phyloP scores from a whole-genome alignment of 371 early-diverging fungal species.

The Mucor circinelloides region DNA sequence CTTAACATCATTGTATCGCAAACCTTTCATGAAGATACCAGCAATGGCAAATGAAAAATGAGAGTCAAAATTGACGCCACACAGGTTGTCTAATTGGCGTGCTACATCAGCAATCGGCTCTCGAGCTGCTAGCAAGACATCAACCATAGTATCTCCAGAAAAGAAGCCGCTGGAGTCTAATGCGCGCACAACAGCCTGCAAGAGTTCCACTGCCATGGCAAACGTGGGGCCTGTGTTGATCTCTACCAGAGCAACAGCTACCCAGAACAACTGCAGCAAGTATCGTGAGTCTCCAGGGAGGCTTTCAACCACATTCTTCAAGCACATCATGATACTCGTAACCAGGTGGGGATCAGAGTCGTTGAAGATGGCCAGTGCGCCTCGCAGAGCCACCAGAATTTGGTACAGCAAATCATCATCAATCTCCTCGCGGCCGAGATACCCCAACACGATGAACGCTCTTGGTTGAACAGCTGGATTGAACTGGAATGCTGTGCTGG shows the following conservation, averaged over 20 bases:
- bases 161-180: constrained; percentile 74
- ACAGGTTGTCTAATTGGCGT: constrained; percentile 64
- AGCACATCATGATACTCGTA: constrained; percentile 79
- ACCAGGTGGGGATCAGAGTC: constrained; percentile 75
- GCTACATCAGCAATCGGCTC: constrained; percentile 69
- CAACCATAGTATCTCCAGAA: constrained; percentile 56
- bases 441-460: constrained; percentile 87
- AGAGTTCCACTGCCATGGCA: constrained; percentile 65
- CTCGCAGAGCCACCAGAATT: constrained; percentile 79
- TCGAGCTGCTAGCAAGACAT: constrained; percentile 69
- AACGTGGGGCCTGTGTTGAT: constrained; percentile 81
- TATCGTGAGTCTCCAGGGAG: constrained; percentile 73
- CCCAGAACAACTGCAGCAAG: constrained; percentile 85
- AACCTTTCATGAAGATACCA: constrained; percentile 77
- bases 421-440: constrained; percentile 79
- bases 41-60: constrained; percentile 88
- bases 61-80: constrained; percentile 77
- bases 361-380: constrained; percentile 77
- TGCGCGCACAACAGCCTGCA: constrained; percentile 70
- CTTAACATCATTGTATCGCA: constrained; percentile 71
- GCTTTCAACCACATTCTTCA: constrained; percentile 80
- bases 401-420: constrained; percentile 89
- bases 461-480: constrained; percentile 92
- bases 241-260: constrained; percentile 79
- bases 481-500: constrained; percentile 87